Conservation (phyloP, 1,284 basidiomycete genomes). For the Cerioporus squamosus region DNA sequence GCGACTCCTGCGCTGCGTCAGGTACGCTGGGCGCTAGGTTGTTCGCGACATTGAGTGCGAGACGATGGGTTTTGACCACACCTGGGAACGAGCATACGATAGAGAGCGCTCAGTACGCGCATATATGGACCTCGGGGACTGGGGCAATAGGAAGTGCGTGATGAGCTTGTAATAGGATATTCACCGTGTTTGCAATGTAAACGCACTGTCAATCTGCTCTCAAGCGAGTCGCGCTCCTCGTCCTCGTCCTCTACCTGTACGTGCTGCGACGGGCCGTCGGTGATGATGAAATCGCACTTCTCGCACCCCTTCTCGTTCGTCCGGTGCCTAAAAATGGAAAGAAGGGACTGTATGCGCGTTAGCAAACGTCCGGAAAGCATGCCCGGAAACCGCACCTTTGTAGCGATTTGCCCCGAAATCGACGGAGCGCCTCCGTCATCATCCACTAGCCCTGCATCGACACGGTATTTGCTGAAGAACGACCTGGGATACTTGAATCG, state of each 20-base stretch:
- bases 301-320: slow-evolving; percentile 77
- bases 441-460: slow-evolving; percentile 34
- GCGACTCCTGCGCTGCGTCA: slow-evolving; percentile 59
- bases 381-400: slow-evolving; percentile 52
- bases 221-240: slow-evolving; percentile 64
- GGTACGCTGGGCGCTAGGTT: slow-evolving; percentile 64
- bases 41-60: slow-evolving; percentile 61
- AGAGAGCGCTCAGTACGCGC: slow-evolving; percentile 5
- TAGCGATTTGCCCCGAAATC: slow-evolving; percentile 60
- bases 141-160: slow-evolving; percentile 1
- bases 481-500: slow-evolving; percentile 70
- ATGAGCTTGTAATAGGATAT: slow-evolving; percentile 14
- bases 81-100: slow-evolving; percentile 44
- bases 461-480: slow-evolving; percentile 72
- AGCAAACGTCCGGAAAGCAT: neutral
- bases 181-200: slow-evolving; percentile 82
- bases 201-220: slow-evolving; percentile 71
- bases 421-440: slow-evolving; percentile 25
- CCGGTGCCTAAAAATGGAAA: slow-evolving; percentile 74
- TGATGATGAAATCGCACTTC: slow-evolving; percentile 71
- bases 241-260: slow-evolving; percentile 34
- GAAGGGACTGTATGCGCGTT: slow-evolving; percentile 52
- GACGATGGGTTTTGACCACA: slow-evolving; percentile 77
- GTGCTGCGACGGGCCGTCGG: slow-evolving; percentile 48
- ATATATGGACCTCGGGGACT: neutral